Evolutionary conservation across 768 basidiomycete genomes (phyloP).

Genomic region (Tricholoma furcatifolium): DNA sequence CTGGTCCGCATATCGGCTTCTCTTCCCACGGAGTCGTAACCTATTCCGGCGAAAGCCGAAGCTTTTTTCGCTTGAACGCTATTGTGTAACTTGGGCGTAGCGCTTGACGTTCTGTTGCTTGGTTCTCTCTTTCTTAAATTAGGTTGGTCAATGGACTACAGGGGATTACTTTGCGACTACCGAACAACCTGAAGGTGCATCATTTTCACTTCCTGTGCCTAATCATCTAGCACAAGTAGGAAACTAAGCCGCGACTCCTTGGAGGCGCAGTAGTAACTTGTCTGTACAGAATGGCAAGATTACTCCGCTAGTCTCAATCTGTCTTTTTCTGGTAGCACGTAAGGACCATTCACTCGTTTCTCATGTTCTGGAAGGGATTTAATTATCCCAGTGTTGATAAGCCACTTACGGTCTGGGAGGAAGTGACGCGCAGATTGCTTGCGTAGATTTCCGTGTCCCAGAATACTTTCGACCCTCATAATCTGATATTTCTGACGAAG

Average conservation of each 20-base stretch:
- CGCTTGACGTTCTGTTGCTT: neutral
- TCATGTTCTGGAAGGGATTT: slow-evolving; percentile 4
- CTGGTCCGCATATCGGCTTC: neutral
- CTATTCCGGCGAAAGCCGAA: slow-evolving; percentile 15
- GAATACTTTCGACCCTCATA: slow-evolving; percentile 2
- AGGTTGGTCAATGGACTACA: slow-evolving; percentile 56
- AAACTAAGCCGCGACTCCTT: neutral
- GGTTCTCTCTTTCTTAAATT: slow-evolving; percentile 11
- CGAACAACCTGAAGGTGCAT: slow-evolving; percentile 51
- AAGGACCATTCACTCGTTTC: slow-evolving; percentile 23
- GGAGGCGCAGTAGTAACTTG: neutral
- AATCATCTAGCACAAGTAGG: neutral
- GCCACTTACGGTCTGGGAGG: slow-evolving; percentile 54
- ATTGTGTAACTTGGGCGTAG: neutral
- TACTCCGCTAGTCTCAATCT: slow-evolving; percentile 53
- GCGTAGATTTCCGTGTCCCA: slow-evolving; percentile 11
- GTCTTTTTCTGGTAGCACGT: slow-evolving; percentile 49
- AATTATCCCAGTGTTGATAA: slow-evolving; percentile 46
- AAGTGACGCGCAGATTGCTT: slow-evolving; percentile 31
- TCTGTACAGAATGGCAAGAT: slow-evolving; percentile 52
- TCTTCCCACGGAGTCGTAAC: slow-evolving; percentile 15
- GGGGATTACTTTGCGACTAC: slow-evolving; percentile 65
- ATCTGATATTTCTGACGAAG: slow-evolving; percentile 1
- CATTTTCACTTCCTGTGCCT: neutral
- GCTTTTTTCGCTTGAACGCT: slow-evolving; percentile 8